These are phyloP conservation scores for Serpula lacrymans DNA, from an alignment of 768 basidiomycete genomes.

Conservation along the genomic window DNA sequence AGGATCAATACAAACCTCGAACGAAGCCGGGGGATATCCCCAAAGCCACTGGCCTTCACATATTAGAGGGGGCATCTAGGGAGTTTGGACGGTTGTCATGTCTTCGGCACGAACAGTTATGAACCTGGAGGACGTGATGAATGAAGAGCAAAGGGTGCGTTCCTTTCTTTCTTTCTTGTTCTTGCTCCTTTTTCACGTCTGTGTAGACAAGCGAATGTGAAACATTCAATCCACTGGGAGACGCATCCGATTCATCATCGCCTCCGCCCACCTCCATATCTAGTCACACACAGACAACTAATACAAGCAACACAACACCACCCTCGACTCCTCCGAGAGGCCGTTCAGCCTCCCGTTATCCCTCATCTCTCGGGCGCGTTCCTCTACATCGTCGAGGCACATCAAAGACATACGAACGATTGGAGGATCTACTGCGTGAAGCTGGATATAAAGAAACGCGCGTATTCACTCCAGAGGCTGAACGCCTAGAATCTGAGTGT, in stretches of 20 bases:
- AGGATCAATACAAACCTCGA: background rate
- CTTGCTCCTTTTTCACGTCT: background rate
- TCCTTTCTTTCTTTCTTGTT: background rate
- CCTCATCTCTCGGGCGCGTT: slow-evolving; percentile 53
- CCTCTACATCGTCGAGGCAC: slow-evolving; percentile 77
- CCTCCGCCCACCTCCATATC: background rate
- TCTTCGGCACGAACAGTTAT: background rate
- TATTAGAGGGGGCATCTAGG: background rate
- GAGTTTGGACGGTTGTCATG: background rate
- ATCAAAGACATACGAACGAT: slow-evolving; percentile 75
- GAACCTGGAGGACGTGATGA: background rate
- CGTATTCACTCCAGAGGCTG: slow-evolving; percentile 81
- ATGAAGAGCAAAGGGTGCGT: background rate
- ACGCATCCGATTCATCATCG: slow-evolving; percentile 4
- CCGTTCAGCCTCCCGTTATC: slow-evolving; percentile 48
- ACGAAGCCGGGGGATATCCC: background rate
- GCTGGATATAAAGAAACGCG: slow-evolving; percentile 93
- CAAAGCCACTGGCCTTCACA: background rate
- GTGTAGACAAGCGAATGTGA: background rate
- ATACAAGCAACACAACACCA: slow-evolving; percentile 14
- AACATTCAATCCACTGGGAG: background rate
- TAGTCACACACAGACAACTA: background rate
- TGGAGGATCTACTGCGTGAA: slow-evolving; percentile 82
- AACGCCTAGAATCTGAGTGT: slow-evolving; percentile 37
- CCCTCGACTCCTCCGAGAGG: slow-evolving; percentile 41